phyloP scores from a whole-genome alignment of 2,329 filamentous ascomycete genomes.

The Oidium heveae region DNA sequence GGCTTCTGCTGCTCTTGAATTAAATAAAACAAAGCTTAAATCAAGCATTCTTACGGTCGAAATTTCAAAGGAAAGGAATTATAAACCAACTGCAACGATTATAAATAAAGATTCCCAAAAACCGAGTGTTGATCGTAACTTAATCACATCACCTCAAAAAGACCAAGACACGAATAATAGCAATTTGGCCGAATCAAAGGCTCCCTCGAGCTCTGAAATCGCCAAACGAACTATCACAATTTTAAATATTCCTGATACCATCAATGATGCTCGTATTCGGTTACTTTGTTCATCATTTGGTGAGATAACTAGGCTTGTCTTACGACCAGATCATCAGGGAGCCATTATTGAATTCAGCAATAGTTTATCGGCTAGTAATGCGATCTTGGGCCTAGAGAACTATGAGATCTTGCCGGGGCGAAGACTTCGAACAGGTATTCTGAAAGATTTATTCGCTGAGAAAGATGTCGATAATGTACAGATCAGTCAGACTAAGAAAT shows the following conservation, averaged over 20 bases:
- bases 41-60: slow-evolving; percentile 42
- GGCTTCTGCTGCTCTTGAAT: slow-evolving; percentile 37
- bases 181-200: not conserved
- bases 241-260: slow-evolving; percentile 70
- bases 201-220: slow-evolving; percentile 18
- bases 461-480: slow-evolving; percentile 21
- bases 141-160: not conserved
- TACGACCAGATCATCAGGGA: slow-evolving; percentile 61
- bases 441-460: slow-evolving; percentile 27
- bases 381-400: slow-evolving; percentile 32
- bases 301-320: slow-evolving; percentile 44
- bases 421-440: slow-evolving; percentile 27
- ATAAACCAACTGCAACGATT: slow-evolving; percentile 27
- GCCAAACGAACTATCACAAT: slow-evolving; percentile 51
- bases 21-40: slow-evolving; percentile 47
- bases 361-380: slow-evolving; percentile 42
- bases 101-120: slow-evolving; percentile 14
- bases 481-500: slow-evolving; percentile 10
- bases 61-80: slow-evolving; percentile 28
- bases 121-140: not conserved
- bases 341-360: slow-evolving; percentile 65
- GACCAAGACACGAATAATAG: not conserved
- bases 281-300: slow-evolving; percentile 47
- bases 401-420: slow-evolving; percentile 25
- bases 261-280: slow-evolving; percentile 66